Base-by-base conservation (phyloP, 345 rosid species). In the Theobroma cacao region DNA sequence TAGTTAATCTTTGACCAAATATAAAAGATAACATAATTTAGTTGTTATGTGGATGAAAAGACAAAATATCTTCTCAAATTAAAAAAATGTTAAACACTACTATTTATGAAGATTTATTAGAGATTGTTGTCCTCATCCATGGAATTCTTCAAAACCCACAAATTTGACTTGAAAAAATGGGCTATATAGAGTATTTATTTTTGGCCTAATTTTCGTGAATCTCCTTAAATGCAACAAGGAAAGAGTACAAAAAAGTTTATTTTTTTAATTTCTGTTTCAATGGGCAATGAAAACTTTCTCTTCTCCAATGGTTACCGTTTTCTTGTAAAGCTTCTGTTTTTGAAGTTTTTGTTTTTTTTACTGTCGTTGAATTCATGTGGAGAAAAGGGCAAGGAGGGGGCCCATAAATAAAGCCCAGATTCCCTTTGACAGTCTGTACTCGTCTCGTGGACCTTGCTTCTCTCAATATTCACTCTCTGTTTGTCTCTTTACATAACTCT, bases 401-500 rank as follows among this genome's bases (percentile, higher is more conserved):
- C 61, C 60, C 75, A 70, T 18, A 22, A 47, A 62, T 28, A 10
- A 50, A 61, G 55, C 60, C 71, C 71, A 75, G 78, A 75, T 75
- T 62, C 78, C 78, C 6, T 62, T 62, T n/a, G 78, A 75, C 71
- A 75, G 78, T 75, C 71, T 75, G 71, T 62, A 47, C 60, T 31
- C 33, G 12, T 62, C 78, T 47, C 60, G 60, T 75, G 70, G 71
- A 7, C 30, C 50, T 73, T 33, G 48, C 60, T 28, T 30, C 78
- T 59, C 74, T 30, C 59, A 43, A 17, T 30, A 18, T 30, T 62
- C 70, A 48, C 81, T 80, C 72, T 58, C 59, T 47, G 75, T 66
- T 77, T 50, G 77, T 76, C 60, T 55, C 76, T 73, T 62, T n/a
- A 59, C 73, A 62, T 56, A 34, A 77, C 56, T 38, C 26, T 64